Conservation (phyloP, 2,329 filamentous ascomycete genomes). For the Amesomyces nigricolor region DNA sequence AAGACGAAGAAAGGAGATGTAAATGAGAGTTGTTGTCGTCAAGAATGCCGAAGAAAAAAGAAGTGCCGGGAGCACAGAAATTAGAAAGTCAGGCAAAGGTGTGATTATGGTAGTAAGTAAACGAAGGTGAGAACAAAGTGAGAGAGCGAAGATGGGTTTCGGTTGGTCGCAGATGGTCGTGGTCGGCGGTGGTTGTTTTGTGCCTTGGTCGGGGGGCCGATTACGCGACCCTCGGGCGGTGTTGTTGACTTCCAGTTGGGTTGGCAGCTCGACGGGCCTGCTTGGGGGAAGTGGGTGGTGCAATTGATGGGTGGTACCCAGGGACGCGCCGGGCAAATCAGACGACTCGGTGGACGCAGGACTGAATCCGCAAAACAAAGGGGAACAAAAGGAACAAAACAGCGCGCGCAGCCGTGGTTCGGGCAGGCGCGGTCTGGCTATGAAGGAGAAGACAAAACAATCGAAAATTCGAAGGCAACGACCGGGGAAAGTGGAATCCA, state of each 20-base stretch:
- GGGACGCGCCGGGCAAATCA: constrained; percentile 25
- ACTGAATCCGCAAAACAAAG: constrained; percentile 2
- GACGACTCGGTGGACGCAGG: constrained; percentile 20
- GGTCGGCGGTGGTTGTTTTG: constrained; percentile 10
- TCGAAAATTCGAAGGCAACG: constrained; percentile 9
- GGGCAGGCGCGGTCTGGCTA: constrained; percentile 7
- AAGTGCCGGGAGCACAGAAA: constrained; percentile 8
- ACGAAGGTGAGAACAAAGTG: constrained; percentile 3
- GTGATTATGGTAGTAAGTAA: constrained; percentile 7
- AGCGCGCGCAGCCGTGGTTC: constrained; percentile 6
- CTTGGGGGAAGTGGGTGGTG: constrained; percentile 1
- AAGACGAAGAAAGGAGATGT: constrained; percentile 6
- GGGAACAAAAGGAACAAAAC: constrained; percentile 8
- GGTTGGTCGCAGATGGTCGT: constrained; percentile 8
- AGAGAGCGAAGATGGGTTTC: constrained; percentile 13
- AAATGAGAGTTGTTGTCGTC: constrained; percentile 9
- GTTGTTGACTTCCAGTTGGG: constrained; percentile 20
- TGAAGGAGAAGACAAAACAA: constrained; percentile 3
- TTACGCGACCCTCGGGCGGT: constrained; percentile 22
- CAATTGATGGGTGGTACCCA: constrained; percentile 11
- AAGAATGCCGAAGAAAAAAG: constrained; percentile 8
- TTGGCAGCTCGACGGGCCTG: background rate
- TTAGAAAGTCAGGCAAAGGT: constrained; percentile 6
- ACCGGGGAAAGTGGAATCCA: constrained; percentile 18
- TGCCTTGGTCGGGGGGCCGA: constrained; percentile 10